Conservation (phyloP, 2,329 filamentous ascomycete genomes). For the Diaporthe sp. region DNA sequence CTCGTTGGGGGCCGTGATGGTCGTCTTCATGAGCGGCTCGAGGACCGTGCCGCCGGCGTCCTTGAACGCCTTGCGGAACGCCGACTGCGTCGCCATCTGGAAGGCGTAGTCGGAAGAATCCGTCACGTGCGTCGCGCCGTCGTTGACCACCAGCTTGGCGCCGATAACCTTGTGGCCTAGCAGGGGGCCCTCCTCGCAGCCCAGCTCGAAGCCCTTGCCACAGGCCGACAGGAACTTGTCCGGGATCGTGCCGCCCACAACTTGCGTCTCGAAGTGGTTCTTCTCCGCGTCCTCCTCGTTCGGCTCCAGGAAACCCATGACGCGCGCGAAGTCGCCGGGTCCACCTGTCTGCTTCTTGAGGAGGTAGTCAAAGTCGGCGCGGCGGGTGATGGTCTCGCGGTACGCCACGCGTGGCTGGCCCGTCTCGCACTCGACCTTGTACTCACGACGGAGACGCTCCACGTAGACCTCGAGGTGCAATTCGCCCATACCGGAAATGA, state of each 20-base stretch:
- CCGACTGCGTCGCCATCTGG: constrained; percentile 93
- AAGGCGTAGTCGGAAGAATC: constrained; percentile 98
- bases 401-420: constrained; percentile 97
- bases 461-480: constrained; percentile 97
- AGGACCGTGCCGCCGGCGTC: constrained; percentile 85
- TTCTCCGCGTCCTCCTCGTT: constrained; percentile 73
- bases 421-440: constrained; percentile 95
- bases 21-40: constrained; percentile 98
- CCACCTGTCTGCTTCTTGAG: constrained; percentile 96
- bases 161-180: constrained; percentile 95
- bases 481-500: constrained; percentile 99
- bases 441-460: constrained; percentile 95
- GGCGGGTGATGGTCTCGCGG: constrained; percentile 88
- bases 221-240: constrained; percentile 97
- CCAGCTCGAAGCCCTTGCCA: constrained; percentile 90
- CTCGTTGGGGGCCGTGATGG: constrained; percentile 93
- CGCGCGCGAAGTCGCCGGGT: constrained; percentile 93
- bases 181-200: constrained; percentile 87
- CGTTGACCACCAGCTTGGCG: constrained; percentile 90
- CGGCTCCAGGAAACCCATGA: constrained; percentile 92
- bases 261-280: constrained; percentile 88
- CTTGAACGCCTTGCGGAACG: constrained; percentile 93
- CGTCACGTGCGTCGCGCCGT: constrained; percentile 96
- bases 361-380: constrained; percentile 88
- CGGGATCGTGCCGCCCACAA: constrained; percentile 89